Evolutionary conservation across 2,329 filamentous ascomycete genomes (phyloP), one percentile per base, ranked within the genome.

Genomic region (Phoma sp.): DNA sequence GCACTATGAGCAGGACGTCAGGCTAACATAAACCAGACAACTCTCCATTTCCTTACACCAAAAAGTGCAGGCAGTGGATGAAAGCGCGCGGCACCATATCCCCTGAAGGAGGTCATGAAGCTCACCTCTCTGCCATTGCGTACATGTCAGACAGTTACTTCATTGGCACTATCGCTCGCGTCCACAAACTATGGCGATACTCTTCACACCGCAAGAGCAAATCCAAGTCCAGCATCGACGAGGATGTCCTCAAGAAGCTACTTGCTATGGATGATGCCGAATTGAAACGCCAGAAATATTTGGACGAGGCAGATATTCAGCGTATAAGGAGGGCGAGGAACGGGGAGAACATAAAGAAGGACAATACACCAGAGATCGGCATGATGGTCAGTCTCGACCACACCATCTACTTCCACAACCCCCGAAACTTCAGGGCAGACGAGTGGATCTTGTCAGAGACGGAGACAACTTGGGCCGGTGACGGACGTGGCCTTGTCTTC

Each of bases 61-160:
- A 91, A 69, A 85, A 84, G 69, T 84, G 88, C 52, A 64, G 77
- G 56, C 75, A 84, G 71, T 93, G 92, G 91, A 82, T 92, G 60
- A 87, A 88, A 47, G 87, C 89, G 9, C 80, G 87, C 43, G 92
- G 92, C 26, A 81, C 76, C 52, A 95, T 98, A 66, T 89, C 87
- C 34, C 81, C 84, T 1, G 81, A 81, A 3, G 91, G 91, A 17
- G 91, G 92, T 1, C 85, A 88, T 60, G 84, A 89, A 66, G 91
- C 92, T 10, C 93, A 98, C 72, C 80, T 97, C 29, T 89, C 85
- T 30, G 95, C 95, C 7, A 81, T 99, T 57, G 93, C 93, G 20
- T 99, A 98, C 78, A 90, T 98, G 80, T 91, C 88, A 21, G 93
- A 98, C 77, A 90, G 85, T 70, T 95, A 91, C 78, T 98, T 99